Evolutionary conservation across 805 yeast genomes (phyloP), one percentile per base, ranked within the genome.

Genomic region (Jamesozyma jinghongensis): DNA sequence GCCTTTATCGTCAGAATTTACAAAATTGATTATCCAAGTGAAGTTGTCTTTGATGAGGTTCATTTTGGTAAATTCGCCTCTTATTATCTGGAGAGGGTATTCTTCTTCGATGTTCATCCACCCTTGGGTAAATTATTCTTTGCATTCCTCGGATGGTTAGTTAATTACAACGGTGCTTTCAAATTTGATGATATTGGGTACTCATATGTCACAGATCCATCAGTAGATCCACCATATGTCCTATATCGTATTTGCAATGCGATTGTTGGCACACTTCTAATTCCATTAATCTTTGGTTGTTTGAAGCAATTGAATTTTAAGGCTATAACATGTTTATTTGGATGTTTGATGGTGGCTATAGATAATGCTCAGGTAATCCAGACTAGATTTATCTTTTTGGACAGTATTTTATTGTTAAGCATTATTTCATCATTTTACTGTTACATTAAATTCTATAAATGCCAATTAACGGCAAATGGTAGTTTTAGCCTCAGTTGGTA

Each of bases 71-170:
- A 83, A 54, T 83, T 83, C 60, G 88, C 90, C 5, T 75, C 86
- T 1, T 81, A 81, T 63, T 90, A 90, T 63, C 66, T 90, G 43
- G 84, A 90, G 62, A 73, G 95, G 46, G 82, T 95, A 0, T 92
- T 85, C 62, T 92, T 86, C 63, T 92, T 92, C 56, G 98, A 92
- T 64, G 76, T 92, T 38, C 98, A 92, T 66, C 98, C 98, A 10
- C 98, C 98, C 17, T 85, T 92, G 62, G 98, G 95, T 40, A 92
- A 92, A 62, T 70, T 92, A 59, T 69, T 87, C 49, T 85, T 88
- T 64, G 97, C 97, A 0, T 72, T 79, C 42, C 85, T 81, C 27
- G 98, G 98, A 32, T 86, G 80, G 70, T 53, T 92, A 17, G 77
- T 81, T 38, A 95, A 97, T 3, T 92, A 85, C 61, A 79, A 82